Base-by-base conservation (phyloP, 2,329 filamentous ascomycete genomes). In the Trichoderma breve region DNA sequence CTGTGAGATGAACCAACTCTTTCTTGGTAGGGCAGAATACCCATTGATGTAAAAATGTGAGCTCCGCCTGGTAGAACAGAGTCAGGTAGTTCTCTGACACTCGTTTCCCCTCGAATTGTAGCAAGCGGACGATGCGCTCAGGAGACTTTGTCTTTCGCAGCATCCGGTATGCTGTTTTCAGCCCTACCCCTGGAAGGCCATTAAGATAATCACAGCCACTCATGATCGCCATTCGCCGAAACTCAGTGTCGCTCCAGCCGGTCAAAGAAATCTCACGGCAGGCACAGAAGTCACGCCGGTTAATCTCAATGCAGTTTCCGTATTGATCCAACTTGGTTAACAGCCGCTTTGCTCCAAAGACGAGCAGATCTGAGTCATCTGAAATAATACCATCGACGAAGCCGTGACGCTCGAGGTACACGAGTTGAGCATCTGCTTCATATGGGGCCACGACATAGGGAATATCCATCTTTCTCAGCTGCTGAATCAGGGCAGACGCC, bases 121-220 rank as follows among this genome's bases (percentile, higher is more conserved):
- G 84, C 84, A 93, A 92, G 66, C 91, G 90, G 71, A 99, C 84
- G 21, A 97, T 87, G 72, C 91, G 91, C 67, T 98, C 95, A 6
- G 96, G 88, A 0, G 90, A 93, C 81, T 95, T 97, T 83, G 97
- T 89, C 81, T 97, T 97, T 73, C 95, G 90, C 72, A 99, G 88
- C 84, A 96, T 89, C 58, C 94, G 91, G 81, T 99, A 93, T 0
- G 96, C 95, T 6, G 95, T 98, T 85, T 98, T 98, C 71, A 99
- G 82, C 0, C 96, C 96, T 81, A 99, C 90, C 65, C 92, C 92
- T 71, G 90, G 91, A 73, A 99, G 93, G 72, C 92, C 92, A 3
- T 91, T 85, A n/a, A 98, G 87, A 80, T 99, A 99, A 80, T 99
- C 96, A 79, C 96, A 99, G 8, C 96, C 96, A 79, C 94, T 97